Conservation (phyloP, 2,329 filamentous ascomycete species). For the Alternaria brassicicola region DNA sequence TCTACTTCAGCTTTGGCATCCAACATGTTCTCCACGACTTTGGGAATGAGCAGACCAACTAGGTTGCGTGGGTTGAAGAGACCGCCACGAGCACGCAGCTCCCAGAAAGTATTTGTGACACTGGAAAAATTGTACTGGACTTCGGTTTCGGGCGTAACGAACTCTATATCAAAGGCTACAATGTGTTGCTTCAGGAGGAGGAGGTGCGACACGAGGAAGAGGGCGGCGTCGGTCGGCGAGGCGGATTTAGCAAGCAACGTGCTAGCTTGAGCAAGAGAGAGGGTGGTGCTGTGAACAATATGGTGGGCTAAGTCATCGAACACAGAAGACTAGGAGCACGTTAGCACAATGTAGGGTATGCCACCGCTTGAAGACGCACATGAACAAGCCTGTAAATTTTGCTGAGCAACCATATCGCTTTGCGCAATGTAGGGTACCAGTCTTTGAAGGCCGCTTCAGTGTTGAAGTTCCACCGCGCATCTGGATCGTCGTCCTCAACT, state of each 20-base stretch:
- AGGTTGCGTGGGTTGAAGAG: constrained; percentile 70
- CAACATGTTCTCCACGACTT: constrained; percentile 73
- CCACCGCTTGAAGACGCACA: constrained; percentile 47
- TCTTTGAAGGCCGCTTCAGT: constrained; percentile 63
- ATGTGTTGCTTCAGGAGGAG: constrained; percentile 96
- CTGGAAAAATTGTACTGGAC: constrained; percentile 70
- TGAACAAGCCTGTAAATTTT: constrained; percentile 74
- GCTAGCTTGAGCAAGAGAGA: constrained; percentile 80
- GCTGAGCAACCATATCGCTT: constrained; percentile 71
- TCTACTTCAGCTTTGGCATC: constrained; percentile 73
- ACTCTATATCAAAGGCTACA: constrained; percentile 92
- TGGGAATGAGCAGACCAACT: constrained; percentile 66
- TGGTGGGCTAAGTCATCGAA: constrained; percentile 76
- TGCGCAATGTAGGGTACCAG: constrained; percentile 71
- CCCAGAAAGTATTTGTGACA: constrained; percentile 70
- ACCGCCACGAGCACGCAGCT: constrained; percentile 67
- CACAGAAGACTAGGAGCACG: constrained; percentile 61
- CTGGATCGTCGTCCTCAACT: constrained; percentile 58
- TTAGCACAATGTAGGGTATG: neutral
- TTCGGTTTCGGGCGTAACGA: constrained; percentile 64
- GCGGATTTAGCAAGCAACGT: constrained; percentile 69
- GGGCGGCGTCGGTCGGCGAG: constrained; percentile 74
- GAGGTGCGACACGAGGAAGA: constrained; percentile 94
- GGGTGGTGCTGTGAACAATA: constrained; percentile 89
- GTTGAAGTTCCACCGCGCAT: constrained; percentile 60